Percentiles rank a stretch among this genome's conserved stretches.
Conservation (phyloP, 2,329 filamentous ascomycete genomes). For the Parascedosporium putredinis region DNA sequence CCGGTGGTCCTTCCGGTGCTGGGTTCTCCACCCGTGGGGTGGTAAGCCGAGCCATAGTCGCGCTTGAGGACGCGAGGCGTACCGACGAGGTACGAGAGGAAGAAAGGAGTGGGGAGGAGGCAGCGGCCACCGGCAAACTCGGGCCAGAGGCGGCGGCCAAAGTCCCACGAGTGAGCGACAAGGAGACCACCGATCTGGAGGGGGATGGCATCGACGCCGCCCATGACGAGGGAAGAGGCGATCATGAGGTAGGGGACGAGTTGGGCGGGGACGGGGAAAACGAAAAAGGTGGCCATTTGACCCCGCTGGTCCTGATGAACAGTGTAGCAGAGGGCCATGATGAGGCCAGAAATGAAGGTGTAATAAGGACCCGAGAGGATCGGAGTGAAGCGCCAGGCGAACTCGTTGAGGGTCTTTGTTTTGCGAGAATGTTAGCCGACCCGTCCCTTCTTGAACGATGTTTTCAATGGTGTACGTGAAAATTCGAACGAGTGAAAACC, state of each 20-base stretch:
- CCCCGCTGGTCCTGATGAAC: conserved; percentile 78
- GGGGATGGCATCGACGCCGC: conserved; percentile 44
- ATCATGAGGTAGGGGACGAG: conserved; percentile 75
- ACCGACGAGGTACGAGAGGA: conserved; percentile 58
- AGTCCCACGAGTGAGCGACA: conserved; percentile 84
- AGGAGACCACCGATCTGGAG: conserved; percentile 67
- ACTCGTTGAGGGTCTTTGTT: conserved; percentile 8
- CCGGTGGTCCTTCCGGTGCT: conserved; percentile 29
- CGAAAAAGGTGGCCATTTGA: conserved; percentile 64
- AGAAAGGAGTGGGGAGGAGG: conserved; percentile 60
- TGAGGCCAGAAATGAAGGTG: conserved; percentile 53
- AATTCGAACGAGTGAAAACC: background rate
- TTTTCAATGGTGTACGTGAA: background rate
- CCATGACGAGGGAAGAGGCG: conserved; percentile 54
- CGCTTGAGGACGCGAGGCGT: conserved; percentile 17
- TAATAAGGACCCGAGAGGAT: conserved; percentile 1
- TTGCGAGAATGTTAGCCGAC: background rate
- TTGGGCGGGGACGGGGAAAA: conserved; percentile 75
- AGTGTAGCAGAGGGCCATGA: conserved; percentile 74
- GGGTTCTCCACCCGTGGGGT: conserved; percentile 8
- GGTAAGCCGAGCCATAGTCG: conserved; percentile 9
- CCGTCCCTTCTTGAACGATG: too few species aligned
- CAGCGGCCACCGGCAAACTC: conserved; percentile 78
- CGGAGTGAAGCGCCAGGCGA: conserved; percentile 7
- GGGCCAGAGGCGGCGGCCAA: conserved; percentile 78